phyloP scores from a whole-genome alignment of 1,284 basidiomycete genomes.

The Marasmius oreades region DNA sequence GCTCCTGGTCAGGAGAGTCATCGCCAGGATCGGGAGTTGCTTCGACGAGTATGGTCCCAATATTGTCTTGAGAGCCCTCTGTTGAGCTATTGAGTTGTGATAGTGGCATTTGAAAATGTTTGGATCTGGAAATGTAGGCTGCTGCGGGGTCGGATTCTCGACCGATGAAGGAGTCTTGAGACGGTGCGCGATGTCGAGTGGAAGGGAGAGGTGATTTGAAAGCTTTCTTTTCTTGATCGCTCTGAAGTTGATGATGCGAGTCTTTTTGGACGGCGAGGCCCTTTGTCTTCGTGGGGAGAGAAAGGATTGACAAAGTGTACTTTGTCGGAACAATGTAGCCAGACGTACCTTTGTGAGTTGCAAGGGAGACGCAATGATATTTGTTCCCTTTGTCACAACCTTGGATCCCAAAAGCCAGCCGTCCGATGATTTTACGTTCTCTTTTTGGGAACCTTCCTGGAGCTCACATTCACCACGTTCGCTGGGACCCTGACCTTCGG shows the following conservation, averaged over 20 bases:
- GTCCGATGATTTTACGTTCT: conserved; percentile 33
- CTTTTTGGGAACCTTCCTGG: conserved; percentile 46
- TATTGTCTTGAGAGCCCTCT: neutral
- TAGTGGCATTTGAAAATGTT: conserved; percentile 53
- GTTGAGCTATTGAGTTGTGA: conserved; percentile 36
- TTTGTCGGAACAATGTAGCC: conserved; percentile 3
- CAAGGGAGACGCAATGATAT: conserved; percentile 8
- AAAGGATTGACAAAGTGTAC: neutral
- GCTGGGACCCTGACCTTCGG: conserved; percentile 47
- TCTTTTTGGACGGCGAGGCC: neutral
- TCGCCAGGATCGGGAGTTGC: conserved; percentile 33
- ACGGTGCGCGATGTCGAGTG: conserved; percentile 1
- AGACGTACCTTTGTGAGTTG: conserved; percentile 21
- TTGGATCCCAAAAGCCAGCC: neutral
- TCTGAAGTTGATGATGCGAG: neutral
- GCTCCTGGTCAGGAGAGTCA: neutral
- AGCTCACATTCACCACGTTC: conserved; percentile 27
- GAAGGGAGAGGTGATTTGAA: neutral
- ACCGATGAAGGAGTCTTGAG: conserved; percentile 62
- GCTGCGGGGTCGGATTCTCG: conserved; percentile 45
- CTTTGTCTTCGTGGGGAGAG: too few species aligned
- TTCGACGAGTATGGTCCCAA: conserved; percentile 37
- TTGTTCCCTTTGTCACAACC: conserved; percentile 1
- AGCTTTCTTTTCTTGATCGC: neutral
- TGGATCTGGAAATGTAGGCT: conserved; percentile 43